These are phyloP conservation scores for Puccinia novopanici DNA, from an alignment of 1,284 basidiomycete species.

Conservation along the genomic window DNA sequence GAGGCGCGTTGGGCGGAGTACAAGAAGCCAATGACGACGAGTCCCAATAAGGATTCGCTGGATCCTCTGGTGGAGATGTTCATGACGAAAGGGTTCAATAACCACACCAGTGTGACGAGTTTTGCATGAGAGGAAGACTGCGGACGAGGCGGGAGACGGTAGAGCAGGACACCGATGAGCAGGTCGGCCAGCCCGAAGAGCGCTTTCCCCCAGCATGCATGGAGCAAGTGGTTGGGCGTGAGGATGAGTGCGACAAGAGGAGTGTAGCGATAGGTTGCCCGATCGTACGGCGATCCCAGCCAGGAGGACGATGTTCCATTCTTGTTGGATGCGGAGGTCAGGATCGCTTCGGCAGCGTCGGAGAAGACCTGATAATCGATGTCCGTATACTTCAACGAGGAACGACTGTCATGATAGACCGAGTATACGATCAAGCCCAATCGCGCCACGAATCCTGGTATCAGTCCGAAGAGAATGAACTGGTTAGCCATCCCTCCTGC, in stretches of 20 bases:
- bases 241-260: constrained; percentile 83
- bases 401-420: constrained; percentile 80
- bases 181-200: constrained; percentile 85
- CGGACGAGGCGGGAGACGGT: constrained; percentile 57
- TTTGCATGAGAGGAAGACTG: constrained; percentile 25
- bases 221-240: constrained; percentile 75
- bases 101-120: constrained; percentile 67
- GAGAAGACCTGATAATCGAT: constrained; percentile 94
- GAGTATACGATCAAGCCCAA: constrained; percentile 62
- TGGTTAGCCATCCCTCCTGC: too few relatives aligned
- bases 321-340: constrained; percentile 54
- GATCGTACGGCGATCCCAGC: constrained; percentile 75
- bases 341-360: constrained; percentile 77
- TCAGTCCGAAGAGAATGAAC: too few relatives aligned
- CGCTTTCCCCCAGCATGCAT: constrained; percentile 83
- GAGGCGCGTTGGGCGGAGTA: constrained; percentile 63
- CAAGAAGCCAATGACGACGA: constrained; percentile 77
- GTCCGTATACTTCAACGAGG: constrained; percentile 91
- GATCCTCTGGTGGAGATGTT: constrained; percentile 95
- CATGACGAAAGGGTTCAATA: constrained; percentile 90
- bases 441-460: too few relatives aligned
- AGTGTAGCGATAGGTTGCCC: constrained; percentile 94
- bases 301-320: constrained; percentile 34
- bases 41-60: constrained; percentile 82
- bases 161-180: constrained; percentile 75